Percentiles rank a stretch among this genome's conserved stretches.
These are phyloP conservation scores for Suillus brevipes DNA, from an alignment of 768 basidiomycete genomes.

Conservation along the genomic window DNA sequence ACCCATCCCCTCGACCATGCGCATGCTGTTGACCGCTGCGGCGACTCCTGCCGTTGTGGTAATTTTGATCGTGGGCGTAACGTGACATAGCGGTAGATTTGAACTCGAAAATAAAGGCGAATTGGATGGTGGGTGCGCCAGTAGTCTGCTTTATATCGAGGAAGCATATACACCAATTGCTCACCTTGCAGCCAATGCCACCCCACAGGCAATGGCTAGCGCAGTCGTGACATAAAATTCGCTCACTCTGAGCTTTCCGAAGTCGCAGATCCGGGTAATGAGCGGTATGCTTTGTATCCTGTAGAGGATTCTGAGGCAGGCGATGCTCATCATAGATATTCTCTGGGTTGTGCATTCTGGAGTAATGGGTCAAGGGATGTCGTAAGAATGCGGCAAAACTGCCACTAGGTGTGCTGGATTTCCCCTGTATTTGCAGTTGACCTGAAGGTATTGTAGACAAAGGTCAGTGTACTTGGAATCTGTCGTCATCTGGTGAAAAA, in stretches of 20 bases:
- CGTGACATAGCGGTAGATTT: not conserved
- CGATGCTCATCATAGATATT: not conserved
- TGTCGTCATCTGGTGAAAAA: not conserved
- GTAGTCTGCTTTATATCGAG: not conserved
- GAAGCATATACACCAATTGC: conserved; percentile 1
- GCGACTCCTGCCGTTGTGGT: not conserved
- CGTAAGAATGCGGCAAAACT: not conserved
- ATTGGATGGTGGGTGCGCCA: not conserved
- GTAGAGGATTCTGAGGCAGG: not conserved
- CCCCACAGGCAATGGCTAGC: not conserved
- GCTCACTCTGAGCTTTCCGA: not conserved
- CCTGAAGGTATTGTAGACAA: not conserved
- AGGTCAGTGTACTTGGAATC: not conserved
- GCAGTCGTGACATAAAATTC: not conserved
- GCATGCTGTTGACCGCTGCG: not conserved
- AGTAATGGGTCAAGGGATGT: not conserved
- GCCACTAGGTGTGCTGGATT: not conserved
- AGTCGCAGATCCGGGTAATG: not conserved
- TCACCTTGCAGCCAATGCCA: not conserved
- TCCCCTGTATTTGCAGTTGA: not conserved
- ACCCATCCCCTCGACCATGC: not conserved
- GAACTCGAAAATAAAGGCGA: not conserved
- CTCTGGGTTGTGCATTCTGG: not conserved
- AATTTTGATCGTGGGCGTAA: not conserved
- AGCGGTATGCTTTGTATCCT: not conserved